Conservation (phyloP, 768 basidiomycete genomes). For the Hygrophorus pudorinus region DNA sequence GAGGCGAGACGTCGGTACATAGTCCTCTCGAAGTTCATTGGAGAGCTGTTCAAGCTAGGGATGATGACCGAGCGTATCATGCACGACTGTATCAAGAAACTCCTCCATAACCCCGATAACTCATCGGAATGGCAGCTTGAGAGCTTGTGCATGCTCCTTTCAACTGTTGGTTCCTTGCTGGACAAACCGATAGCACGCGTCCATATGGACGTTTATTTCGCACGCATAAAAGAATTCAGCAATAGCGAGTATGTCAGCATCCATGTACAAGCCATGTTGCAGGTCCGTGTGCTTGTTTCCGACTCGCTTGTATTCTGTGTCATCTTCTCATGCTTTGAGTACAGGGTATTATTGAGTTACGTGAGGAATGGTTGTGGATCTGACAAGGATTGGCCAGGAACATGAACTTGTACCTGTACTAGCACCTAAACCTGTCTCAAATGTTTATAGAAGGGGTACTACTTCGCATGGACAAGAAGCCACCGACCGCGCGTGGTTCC, state of each 20-base stretch:
- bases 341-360: conserved; percentile 85
- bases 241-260: conserved; percentile 67
- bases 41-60: conserved; percentile 93
- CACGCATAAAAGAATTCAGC: conserved; percentile 73
- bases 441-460: too few relatives aligned
- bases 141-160: conserved; percentile 83
- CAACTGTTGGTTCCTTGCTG: conserved; percentile 76
- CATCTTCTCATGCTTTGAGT: conserved; percentile 4
- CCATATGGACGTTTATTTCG: conserved; percentile 89
- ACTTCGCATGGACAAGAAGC: too few relatives aligned
- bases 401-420: too few relatives aligned
- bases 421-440: too few relatives aligned
- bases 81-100: conserved; percentile 95
- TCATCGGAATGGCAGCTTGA: conserved; percentile 98
- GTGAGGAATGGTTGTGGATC: too few relatives aligned
- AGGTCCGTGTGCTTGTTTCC: conserved; percentile 40
- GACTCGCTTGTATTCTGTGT: too few relatives aligned
- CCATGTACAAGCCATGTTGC: conserved; percentile 93
- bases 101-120: conserved; percentile 83
- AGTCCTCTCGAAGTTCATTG: conserved; percentile 98
- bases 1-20: too few relatives aligned
- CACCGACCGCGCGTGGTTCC: too few relatives aligned
- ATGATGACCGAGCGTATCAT: conserved; percentile 97
- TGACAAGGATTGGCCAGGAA: too few relatives aligned
- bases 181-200: conserved; percentile 68